phyloP scores from a whole-genome alignment of 208 protist species.

The Leishmania major region DNA sequence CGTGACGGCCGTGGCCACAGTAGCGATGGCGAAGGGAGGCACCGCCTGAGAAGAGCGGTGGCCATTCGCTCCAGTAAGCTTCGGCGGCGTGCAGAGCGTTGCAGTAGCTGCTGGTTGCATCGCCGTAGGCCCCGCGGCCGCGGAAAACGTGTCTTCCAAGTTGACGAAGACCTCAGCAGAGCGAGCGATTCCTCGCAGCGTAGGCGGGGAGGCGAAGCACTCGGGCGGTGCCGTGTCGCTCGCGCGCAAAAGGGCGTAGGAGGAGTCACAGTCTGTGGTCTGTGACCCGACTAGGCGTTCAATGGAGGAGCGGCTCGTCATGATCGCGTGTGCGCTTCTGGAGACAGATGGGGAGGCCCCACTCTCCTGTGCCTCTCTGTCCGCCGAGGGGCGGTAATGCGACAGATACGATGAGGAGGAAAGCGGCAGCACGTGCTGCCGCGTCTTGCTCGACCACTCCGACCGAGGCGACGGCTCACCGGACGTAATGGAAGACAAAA shows the following conservation, averaged over 20 bases:
- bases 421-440: slow-evolving; percentile 5
- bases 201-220: neutral
- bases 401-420: neutral
- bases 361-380: neutral
- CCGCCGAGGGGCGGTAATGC: neutral
- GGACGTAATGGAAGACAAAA: slow-evolving; percentile 16
- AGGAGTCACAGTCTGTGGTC: neutral
- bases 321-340: neutral
- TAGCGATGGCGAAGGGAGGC: neutral
- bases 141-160: neutral
- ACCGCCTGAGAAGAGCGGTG: neutral
- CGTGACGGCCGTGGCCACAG: neutral
- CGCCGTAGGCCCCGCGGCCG: neutral
- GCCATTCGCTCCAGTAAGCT: neutral
- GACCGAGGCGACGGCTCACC: slow-evolving; percentile 15
- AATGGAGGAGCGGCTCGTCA: neutral
- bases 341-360: neutral
- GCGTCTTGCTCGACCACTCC: slow-evolving; percentile 17
- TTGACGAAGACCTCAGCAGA: neutral
- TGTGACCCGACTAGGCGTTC: neutral
- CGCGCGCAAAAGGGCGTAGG: neutral
- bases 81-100: neutral
- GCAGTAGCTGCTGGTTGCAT: neutral
- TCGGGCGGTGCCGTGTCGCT: slow-evolving; percentile 7
- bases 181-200: neutral